Conservation (phyloP, 1,139 yeast genomes). For the Debaryomyces fabryi region DNA sequence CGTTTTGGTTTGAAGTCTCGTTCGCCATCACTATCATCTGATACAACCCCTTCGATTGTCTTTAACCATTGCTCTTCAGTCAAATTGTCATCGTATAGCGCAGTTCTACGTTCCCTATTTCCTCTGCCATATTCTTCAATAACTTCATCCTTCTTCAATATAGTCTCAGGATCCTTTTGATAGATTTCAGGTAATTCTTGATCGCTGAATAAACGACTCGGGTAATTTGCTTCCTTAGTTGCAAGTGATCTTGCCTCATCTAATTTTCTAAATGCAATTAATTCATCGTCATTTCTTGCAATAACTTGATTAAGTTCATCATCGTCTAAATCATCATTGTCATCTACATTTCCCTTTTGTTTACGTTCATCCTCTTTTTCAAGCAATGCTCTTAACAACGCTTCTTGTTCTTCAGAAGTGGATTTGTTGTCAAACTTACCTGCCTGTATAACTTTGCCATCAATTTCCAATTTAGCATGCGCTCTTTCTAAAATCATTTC, state of each 20-base stretch:
- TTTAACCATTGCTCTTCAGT: constrained; percentile 80
- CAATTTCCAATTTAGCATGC: constrained; percentile 79
- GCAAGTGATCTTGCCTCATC: constrained; percentile 56
- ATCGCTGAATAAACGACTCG: constrained; percentile 57
- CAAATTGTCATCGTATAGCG: constrained; percentile 65
- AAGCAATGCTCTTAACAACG: constrained; percentile 64
- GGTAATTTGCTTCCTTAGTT: constrained; percentile 45
- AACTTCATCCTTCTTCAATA: constrained; percentile 48
- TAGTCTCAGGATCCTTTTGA: constrained; percentile 50
- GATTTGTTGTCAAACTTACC: constrained; percentile 86
- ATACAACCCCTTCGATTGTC: constrained; percentile 54
- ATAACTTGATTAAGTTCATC: constrained; percentile 72
- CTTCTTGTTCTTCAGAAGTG: constrained; percentile 82
- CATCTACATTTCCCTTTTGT: constrained; percentile 40
- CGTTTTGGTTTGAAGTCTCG: constrained; percentile 24
- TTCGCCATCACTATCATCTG: constrained; percentile 38
- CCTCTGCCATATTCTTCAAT: constrained; percentile 61
- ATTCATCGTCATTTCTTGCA: constrained; percentile 67
- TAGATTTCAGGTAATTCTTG: constrained; percentile 71
- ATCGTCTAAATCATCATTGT: constrained; percentile 60
- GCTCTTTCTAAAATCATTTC: constrained; percentile 83
- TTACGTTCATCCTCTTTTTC: constrained; percentile 71
- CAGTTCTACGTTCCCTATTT: constrained; percentile 64
- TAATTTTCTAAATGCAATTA: constrained; percentile 52
- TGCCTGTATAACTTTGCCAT: constrained; percentile 87